Evolutionary conservation across 2,329 filamentous ascomycete species (phyloP).

Genomic region (Aspergillus fijiensis): DNA sequence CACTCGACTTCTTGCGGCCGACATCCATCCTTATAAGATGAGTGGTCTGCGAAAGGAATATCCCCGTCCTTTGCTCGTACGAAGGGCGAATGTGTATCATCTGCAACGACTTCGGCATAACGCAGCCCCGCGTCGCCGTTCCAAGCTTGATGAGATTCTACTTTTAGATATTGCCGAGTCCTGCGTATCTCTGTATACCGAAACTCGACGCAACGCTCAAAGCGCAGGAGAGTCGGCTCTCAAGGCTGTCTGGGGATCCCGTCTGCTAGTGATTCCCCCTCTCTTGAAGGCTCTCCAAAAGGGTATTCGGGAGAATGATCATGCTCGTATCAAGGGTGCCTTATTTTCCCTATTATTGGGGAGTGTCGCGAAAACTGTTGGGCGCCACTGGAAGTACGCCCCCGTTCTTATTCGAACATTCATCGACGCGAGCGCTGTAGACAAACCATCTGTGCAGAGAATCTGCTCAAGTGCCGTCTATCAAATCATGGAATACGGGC

Average conservation of each 20-base stretch:
- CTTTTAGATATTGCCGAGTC: conserved; percentile 86
- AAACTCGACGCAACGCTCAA: conserved; percentile 92
- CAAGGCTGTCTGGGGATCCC: conserved; percentile 83
- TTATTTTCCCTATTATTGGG: conserved; percentile 90
- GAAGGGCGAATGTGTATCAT: conserved; percentile 91
- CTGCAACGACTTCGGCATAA: conserved; percentile 93
- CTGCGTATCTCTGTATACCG: conserved; percentile 86
- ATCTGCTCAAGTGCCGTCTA: conserved; percentile 79
- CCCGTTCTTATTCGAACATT: conserved; percentile 87
- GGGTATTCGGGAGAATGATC: conserved; percentile 76
- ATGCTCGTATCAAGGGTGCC: conserved; percentile 89
- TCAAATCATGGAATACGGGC: conserved; percentile 87
- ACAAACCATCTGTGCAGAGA: conserved; percentile 92
- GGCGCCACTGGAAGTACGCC: conserved; percentile 92
- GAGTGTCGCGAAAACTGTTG: conserved; percentile 80
- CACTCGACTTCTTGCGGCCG: conserved; percentile 76
- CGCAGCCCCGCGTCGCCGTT: conserved; percentile 80
- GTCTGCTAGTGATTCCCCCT: conserved; percentile 85
- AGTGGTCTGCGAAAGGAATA: conserved; percentile 90
- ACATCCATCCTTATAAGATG: conserved; percentile 90
- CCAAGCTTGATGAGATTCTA: conserved; percentile 81
- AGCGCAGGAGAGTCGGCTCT: conserved; percentile 88
- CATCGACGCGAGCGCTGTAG: conserved; percentile 83
- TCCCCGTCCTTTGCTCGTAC: conserved; percentile 85
- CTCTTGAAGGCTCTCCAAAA: conserved; percentile 75